Percentiles rank a stretch among this genome's conserved stretches.
Evolutionary conservation across 2,329 filamentous ascomycete genomes (phyloP).

Genomic region (Zalaria obscura): DNA sequence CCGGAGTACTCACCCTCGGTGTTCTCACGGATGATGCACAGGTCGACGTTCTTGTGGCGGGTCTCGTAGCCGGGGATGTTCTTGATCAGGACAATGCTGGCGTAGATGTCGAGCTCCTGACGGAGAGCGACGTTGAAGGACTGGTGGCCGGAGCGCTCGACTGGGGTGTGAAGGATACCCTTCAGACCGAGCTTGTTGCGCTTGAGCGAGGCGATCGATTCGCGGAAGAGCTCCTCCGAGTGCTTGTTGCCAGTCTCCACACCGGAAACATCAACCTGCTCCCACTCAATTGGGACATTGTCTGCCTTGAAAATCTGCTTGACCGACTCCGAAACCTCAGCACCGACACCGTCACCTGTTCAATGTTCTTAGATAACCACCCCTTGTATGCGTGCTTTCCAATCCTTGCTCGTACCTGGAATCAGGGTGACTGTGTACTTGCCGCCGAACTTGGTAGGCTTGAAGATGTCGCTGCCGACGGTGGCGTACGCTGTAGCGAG

Average conservation of each 20-base stretch:
- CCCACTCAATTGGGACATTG: constrained; percentile 97
- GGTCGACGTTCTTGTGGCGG: constrained; percentile 90
- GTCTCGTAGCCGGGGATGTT: constrained; percentile 98
- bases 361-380: background rate
- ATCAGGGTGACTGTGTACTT: constrained; percentile 99
- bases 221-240: constrained; percentile 87
- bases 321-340: constrained; percentile 93
- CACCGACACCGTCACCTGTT: constrained; percentile 81
- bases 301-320: constrained; percentile 99
- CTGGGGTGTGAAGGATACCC: constrained; percentile 91
- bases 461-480: constrained; percentile 90
- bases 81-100: constrained; percentile 95
- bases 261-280: constrained; percentile 92
- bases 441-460: constrained; percentile 95
- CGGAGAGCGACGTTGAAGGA: constrained; percentile 99
- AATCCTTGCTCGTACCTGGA: constrained; percentile 47
- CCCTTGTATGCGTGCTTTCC: background rate
- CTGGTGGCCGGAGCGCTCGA: constrained; percentile 92
- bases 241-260: constrained; percentile 73
- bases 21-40: constrained; percentile 99
- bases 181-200: constrained; percentile 98
- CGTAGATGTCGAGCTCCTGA: constrained; percentile 99
- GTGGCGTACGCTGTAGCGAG: constrained; percentile 43
- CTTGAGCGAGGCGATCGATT: constrained; percentile 88
- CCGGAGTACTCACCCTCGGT: constrained; percentile 99